Base-by-base conservation (phyloP, 768 basidiomycete genomes). In the Suillus paluster region DNA sequence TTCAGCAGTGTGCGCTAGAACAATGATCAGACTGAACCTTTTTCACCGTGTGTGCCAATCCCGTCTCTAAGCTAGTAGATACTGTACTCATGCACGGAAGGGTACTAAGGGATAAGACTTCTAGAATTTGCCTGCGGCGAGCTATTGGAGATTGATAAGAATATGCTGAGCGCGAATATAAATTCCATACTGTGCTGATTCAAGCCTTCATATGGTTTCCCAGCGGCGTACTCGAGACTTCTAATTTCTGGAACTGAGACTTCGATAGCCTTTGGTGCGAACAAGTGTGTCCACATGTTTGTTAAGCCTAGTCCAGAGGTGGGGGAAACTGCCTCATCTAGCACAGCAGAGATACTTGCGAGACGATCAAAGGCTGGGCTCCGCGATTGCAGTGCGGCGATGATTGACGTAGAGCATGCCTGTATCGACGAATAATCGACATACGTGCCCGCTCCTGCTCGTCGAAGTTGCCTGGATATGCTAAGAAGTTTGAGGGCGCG, bases 221-320 rank as follows among this genome's bases (percentile, higher is more conserved):
- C 5, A 4, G 64, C 60, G 11, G 39, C 55, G 30, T 64, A 45
- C 21, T 61, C 66, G 27, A 75, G 49, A 21, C 45, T 27, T 27
- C n/a, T 64, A 23, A 77, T 49, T 10, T 71, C 72, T 23, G 23
- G 9, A 11, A 60, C 72, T 7, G 59, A 66, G 11, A 66, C 55
- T 34, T 66, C 68, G 49, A 50, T 61, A 42, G 48, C 54, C 62
- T 57, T 60, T 21, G 67, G 66, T 14, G 45, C 42, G 12, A 69
- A 80, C 59, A 88, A 73, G 7, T 70, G 72, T 14, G 80, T 77
- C 94, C 94, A 97, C 39, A 97, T 84, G 23, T 87, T 80, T 21
- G 83, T 76, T 71, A 95, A 77, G 25, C 89, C 91, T 27, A 86
- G 79, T 5, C 96, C 95, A n/a, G 85, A 83, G 8, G 86, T 85